Evolutionary conservation across 2,329 filamentous ascomycete genomes (phyloP).

Genomic region (Sclerotinia spermophila): DNA sequence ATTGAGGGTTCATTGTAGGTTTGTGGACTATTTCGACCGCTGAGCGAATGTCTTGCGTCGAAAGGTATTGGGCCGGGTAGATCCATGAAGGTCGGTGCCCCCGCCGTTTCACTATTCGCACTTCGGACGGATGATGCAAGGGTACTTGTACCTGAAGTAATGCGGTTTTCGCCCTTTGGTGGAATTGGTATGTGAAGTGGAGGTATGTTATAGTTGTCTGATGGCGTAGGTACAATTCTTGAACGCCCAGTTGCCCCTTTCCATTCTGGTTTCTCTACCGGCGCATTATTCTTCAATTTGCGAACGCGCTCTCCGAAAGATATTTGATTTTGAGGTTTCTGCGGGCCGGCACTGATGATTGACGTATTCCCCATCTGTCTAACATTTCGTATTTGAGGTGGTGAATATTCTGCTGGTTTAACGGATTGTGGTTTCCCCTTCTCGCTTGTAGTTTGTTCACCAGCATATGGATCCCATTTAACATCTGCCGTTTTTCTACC

Average conservation of each 20-base stretch:
- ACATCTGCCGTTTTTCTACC: slow-evolving; percentile 40
- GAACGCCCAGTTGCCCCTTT: slow-evolving; percentile 68
- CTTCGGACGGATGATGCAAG: slow-evolving; percentile 31
- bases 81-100: slow-evolving; percentile 26
- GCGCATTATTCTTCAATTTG: slow-evolving; percentile 38
- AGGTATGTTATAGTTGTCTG: slow-evolving; percentile 54
- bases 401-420: slow-evolving; percentile 50
- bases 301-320: slow-evolving; percentile 47
- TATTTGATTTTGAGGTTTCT: slow-evolving; percentile 33
- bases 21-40: slow-evolving; percentile 22
- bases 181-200: slow-evolving; percentile 51
- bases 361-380: slow-evolving; percentile 28
- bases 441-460: slow-evolving; percentile 57
- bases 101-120: slow-evolving; percentile 30
- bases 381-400: slow-evolving; percentile 24
- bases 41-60: slow-evolving; percentile 22
- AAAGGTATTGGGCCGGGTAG: slow-evolving; percentile 24
- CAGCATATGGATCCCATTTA: slow-evolving; percentile 64
- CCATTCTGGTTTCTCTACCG: slow-evolving; percentile 56
- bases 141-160: slow-evolving; percentile 24
- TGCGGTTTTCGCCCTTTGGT: slow-evolving; percentile 46
- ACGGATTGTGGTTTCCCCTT: slow-evolving; percentile 55
- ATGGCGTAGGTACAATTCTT: slow-evolving; percentile 60
- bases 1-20: slow-evolving; percentile 9
- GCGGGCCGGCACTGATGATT: slow-evolving; percentile 31